phyloP scores from a whole-genome alignment of 2,329 filamentous ascomycete species.

The Monosporascus cannonballus region DNA sequence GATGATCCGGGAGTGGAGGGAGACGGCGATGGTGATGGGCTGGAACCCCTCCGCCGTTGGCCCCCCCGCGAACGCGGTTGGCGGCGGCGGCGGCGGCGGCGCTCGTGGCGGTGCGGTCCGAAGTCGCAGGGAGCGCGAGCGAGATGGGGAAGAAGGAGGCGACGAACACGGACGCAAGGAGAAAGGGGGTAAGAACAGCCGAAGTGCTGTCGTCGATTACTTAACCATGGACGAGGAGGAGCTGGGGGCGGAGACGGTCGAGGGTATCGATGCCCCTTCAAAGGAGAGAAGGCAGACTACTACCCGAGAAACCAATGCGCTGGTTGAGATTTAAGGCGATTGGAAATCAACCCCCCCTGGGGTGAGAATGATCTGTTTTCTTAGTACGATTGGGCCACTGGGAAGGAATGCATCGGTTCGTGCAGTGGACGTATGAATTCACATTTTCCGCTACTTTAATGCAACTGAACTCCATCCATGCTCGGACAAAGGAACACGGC shows the following conservation, averaged over 20 bases:
- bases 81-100: no score
- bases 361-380: no score
- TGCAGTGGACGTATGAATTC: neutral
- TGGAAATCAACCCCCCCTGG: no score
- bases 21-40: neutral
- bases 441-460: neutral
- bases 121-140: neutral
- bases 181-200: neutral
- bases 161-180: neutral
- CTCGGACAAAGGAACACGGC: conserved; percentile 17
- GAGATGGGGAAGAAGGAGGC: neutral
- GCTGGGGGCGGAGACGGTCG: neutral
- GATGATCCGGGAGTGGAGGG: neutral
- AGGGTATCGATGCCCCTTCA: neutral
- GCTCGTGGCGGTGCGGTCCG: no score
- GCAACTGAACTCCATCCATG: conserved; percentile 17
- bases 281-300: neutral
- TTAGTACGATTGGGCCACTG: neutral
- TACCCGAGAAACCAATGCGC: neutral
- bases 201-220: neutral
- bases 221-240: neutral
- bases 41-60: neutral
- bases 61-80: no score
- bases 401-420: neutral
- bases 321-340: neutral